phyloP scores from a whole-genome alignment of 2,329 filamentous ascomycete species.

The Pezicula radicicola region DNA sequence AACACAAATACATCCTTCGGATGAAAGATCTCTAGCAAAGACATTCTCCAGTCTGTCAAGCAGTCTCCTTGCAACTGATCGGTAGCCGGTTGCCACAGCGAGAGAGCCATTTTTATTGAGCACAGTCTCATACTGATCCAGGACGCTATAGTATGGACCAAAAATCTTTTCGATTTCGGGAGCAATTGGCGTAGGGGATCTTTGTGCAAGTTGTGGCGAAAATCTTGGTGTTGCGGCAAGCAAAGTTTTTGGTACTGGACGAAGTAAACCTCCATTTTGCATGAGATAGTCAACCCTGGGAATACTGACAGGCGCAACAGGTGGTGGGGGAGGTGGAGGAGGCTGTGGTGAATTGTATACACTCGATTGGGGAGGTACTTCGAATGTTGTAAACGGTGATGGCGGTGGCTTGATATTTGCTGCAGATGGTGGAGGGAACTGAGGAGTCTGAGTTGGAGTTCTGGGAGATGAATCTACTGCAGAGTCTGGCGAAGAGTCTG shows the following conservation, averaged over 20 bases:
- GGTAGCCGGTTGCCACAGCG: constrained; percentile 91
- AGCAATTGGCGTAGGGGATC: constrained; percentile 17
- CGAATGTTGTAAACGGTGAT: constrained; percentile 32
- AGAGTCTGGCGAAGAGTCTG: constrained; percentile 43
- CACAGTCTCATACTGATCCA: constrained; percentile 84
- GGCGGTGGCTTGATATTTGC: constrained; percentile 25
- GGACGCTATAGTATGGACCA: constrained; percentile 74
- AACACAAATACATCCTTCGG: constrained; percentile 79
- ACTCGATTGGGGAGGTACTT: constrained; percentile 25
- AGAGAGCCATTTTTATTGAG: constrained; percentile 82
- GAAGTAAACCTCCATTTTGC: constrained; percentile 78
- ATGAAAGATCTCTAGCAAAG: constrained; percentile 87
- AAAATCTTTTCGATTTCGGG: constrained; percentile 73
- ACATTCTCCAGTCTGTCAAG: constrained; percentile 91
- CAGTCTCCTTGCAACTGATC: constrained; percentile 85
- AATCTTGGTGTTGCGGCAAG: constrained; percentile 55
- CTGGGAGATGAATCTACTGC: constrained; percentile 54
- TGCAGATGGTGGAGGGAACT: constrained; percentile 34
- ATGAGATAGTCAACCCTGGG: constrained; percentile 90
- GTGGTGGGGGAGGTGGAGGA: constrained; percentile 72
- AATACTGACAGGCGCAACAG: constrained; percentile 53
- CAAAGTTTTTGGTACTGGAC: constrained; percentile 70
- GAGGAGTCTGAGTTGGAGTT: constrained; percentile 55
- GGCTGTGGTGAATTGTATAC: constrained; percentile 38
- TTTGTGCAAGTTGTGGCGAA: constrained; percentile 45